Base-by-base conservation (phyloP, 2,329 filamentous ascomycete genomes). In the Purpureocillium lavendulum region DNA sequence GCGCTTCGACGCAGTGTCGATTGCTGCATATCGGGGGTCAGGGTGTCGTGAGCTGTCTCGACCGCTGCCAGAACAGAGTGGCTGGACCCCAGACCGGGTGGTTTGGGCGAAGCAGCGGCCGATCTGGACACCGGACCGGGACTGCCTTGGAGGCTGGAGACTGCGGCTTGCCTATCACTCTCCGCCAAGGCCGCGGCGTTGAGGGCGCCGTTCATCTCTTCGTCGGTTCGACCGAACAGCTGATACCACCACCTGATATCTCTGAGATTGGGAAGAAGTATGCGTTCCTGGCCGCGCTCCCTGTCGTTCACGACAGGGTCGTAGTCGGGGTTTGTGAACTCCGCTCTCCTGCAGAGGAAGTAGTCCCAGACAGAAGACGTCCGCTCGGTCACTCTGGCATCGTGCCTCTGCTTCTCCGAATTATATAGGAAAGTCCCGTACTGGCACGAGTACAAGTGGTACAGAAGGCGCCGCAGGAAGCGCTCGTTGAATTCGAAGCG, bases 381-480 rank as follows among this genome's bases (percentile, higher is more conserved):
- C 39, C 77, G 73, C 51, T 88, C 80, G 30, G 70, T 67, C 1
- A 85, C 80, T 21, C 70, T 72, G 16, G 77, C 74, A 33, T 92
- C 84, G 13, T 77, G 67, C 4, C 92, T 81, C 53, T 95, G 85
- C 54, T 88, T 92, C 59, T 98, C 92, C 40, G 80, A 94, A 64
- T 98, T 96, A 62, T 86, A 95, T 5, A 98, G 71, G 58, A 98
- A 98, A 0, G 90, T 96, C 34, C 92, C 92, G 47, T 96, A 98
- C 58, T 98, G 92, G 49, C 89, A 95, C 1, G 90, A 90, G 57
- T 97, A 90, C 2, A 94, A 74, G 58, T 98, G 92, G 56, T 97
- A 98, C 2, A 97, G 70, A 3, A 98, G 69, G 15, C 92, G 80
- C 18, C 87, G 77, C 7, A 98, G 67, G 60, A 98, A 97, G 4